Base-by-base conservation (phyloP, 2,329 filamentous ascomycete genomes). In the Juglanconis juglandina region DNA sequence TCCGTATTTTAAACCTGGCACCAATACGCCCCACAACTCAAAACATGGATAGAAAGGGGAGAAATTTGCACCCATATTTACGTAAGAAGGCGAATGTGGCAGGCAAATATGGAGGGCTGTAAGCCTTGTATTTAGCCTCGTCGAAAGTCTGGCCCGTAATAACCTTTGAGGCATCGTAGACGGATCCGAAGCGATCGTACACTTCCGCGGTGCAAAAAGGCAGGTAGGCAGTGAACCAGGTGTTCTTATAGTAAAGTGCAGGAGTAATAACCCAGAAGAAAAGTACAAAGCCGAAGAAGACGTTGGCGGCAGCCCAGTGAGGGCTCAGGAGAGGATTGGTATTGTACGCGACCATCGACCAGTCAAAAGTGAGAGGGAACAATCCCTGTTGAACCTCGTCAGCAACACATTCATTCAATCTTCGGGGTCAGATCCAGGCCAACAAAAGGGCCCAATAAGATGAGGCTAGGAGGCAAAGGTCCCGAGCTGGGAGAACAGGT, bases 281-380 rank as follows among this genome's bases (percentile, higher is more conserved):
- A 5, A 81, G 47, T 0, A 73, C 53, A 61, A 80, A 63, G 59
- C 78, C 67, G 32, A 71, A 68, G 17, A 80, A 70, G 13, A 80
- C 76, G 17, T 82, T 82, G 6, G 76, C 69, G 42, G 79, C 78
- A 2, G 79, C 79, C 72, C 78, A 79, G 4, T 74, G 70, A 0
- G 76, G 76, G 1, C 72, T 71, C 0, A 78, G 69, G 0, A 78
- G 67, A 0, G 76, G 76, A 9, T 75, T 77, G 1, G 73, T 73
- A 41, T 75, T 77, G 63, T 77, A 77, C 0, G 74, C 71, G 6
- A 63, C 50, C 58, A 63, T 58, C 53, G 80, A 82, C 87, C 87
- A 89, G 71, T 89, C 87, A 60, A 90, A 85, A 0, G 86, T 87
- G 13, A 88, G 79, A 10, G 86, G 86, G 33, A 89, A 76, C 11